Evolutionary conservation across 2,329 filamentous ascomycete species (phyloP).

Genomic region (Alternaria hordeiaustralica): DNA sequence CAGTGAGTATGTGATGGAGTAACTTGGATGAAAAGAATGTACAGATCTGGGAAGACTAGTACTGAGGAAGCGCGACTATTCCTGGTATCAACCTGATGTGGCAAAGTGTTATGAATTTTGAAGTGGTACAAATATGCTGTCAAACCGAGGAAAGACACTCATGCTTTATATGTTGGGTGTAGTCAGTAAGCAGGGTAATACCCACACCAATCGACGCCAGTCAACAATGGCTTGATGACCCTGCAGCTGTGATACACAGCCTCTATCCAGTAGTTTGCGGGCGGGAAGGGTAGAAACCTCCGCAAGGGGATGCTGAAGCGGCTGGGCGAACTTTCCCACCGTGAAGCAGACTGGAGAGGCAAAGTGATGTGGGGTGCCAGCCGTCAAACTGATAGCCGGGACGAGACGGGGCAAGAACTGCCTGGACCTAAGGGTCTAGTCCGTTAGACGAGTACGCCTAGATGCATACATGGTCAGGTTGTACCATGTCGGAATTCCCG

Average conservation of each 20-base stretch:
- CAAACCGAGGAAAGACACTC: background rate
- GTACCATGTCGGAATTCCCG: background rate
- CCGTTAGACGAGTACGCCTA: slow-evolving; percentile 4
- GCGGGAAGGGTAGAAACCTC: background rate
- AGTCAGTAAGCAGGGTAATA: background rate
- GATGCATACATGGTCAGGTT: slow-evolving; percentile 13
- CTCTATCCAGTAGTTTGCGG: slow-evolving; percentile 8
- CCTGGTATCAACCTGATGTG: background rate
- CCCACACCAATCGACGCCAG: background rate
- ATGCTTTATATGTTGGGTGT: slow-evolving; percentile 16
- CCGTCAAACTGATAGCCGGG: background rate
- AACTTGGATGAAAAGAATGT: background rate
- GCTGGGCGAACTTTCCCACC: slow-evolving; percentile 1
- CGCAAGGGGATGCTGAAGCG: background rate
- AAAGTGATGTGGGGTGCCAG: background rate
- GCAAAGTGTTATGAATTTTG: background rate
- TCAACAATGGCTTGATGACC: slow-evolving; percentile 11
- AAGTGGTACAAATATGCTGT: background rate
- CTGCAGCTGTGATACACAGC: slow-evolving; percentile 10
- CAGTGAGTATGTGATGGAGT: background rate
- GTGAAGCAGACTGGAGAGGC: slow-evolving; percentile 1
- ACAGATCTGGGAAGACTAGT: background rate
- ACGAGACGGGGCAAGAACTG: background rate
- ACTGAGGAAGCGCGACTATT: background rate
- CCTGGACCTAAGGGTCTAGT: slow-evolving; percentile 2